Evolutionary conservation across 176 grass and related monocot genomes (phyloP).

Genomic region (Ananas comosus): DNA sequence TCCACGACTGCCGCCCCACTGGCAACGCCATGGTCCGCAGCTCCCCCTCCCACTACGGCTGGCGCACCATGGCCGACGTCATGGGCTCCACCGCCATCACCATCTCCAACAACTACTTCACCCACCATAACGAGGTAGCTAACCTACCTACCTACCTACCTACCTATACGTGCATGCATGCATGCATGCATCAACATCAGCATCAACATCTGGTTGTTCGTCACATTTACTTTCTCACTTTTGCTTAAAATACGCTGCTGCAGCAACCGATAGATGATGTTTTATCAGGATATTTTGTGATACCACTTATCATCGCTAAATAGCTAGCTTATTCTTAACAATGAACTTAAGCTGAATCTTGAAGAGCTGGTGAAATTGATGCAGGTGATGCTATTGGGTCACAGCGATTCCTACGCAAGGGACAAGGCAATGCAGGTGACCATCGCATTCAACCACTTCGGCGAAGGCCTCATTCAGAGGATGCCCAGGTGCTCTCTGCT

Average conservation of each 20-base stretch:
- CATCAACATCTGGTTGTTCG: too few species aligned
- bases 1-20: neutral
- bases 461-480: constrained; percentile 2
- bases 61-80: neutral
- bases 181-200: too few species aligned
- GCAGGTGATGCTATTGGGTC: constrained; percentile 2
- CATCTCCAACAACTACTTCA: constrained; percentile 4
- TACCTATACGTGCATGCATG: neutral
- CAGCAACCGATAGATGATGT: too few species aligned
- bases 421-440: constrained; percentile 1
- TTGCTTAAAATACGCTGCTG: too few species aligned
- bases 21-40: constrained; percentile 1
- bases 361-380: neutral
- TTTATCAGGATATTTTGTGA: too few species aligned
- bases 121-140: constrained; percentile 1
- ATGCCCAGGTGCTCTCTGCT: neutral
- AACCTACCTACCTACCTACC: neutral
- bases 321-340: too few species aligned
- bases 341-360: too few species aligned
- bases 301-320: too few species aligned
- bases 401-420: neutral
- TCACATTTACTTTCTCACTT: too few species aligned
- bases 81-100: constrained; percentile 5
- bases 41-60: neutral
- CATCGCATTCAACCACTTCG: constrained; percentile 3